A percentile compares a stretch with the other conserved stretches of the same genome.
Evolutionary conservation across 345 rosid genomes (phyloP).

Genomic region (Arabis hirsuta): DNA sequence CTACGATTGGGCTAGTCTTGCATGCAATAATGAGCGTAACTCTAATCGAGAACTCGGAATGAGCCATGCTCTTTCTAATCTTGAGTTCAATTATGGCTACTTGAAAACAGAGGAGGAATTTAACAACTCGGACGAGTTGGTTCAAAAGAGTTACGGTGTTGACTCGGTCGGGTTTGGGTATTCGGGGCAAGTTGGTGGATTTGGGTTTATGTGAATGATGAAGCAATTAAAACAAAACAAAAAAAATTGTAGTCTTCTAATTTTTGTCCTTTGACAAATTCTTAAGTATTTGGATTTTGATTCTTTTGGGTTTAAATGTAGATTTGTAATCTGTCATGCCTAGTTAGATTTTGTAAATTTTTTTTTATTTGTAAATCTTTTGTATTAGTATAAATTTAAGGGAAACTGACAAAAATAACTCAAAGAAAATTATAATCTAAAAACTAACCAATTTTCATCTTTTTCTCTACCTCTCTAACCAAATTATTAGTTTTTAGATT

Average conservation of each 20-base stretch:
- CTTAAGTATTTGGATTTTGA: conserved; percentile 18
- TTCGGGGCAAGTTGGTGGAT: conserved; percentile 40
- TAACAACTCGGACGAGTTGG: conserved; percentile 22
- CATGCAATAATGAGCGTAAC: conserved; percentile 37
- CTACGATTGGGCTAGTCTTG: conserved; percentile 58
- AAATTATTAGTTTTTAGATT: too few species aligned
- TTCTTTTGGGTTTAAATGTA: conserved; percentile 26
- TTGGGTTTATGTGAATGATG: conserved; percentile 38
- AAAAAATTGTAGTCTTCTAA: not conserved
- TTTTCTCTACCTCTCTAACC: too few species aligned
- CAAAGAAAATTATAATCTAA: too few species aligned
- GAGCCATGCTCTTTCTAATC: conserved; percentile 45
- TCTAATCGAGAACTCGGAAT: conserved; percentile 42
- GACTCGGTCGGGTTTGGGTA: conserved; percentile 38
- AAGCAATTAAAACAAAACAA: not conserved
- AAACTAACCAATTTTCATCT: too few species aligned
- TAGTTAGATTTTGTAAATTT: not conserved
- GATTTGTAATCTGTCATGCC: conserved; percentile 19
- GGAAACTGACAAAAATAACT: too few species aligned
- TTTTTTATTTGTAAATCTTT: not conserved
- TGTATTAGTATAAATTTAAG: not conserved
- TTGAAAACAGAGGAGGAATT: conserved; percentile 48
- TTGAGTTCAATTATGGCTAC: conserved; percentile 38
- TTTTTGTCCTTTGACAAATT: conserved; percentile 23
- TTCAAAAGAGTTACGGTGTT: conserved; percentile 33